Base-by-base conservation (phyloP, 257 asterid genomes). In the Solanum ahanhuiri region DNA sequence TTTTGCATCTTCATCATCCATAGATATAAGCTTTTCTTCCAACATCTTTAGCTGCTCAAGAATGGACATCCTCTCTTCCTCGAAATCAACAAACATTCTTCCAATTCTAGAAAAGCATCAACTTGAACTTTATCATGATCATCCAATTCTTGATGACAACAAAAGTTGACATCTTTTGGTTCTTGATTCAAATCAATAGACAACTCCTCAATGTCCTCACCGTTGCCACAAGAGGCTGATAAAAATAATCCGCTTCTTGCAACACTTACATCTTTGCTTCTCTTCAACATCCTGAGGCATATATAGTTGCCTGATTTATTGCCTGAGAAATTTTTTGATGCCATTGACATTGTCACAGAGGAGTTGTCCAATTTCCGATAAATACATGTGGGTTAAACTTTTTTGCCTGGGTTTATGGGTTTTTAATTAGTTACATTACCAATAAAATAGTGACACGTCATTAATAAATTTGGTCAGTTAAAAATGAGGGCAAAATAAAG, bases 31-130 rank as follows among this genome's bases (percentile, higher is more conserved):
- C 87, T 93, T 96, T 86, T 92, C 98, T 89, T 95, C 98, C 48
- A 97, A 89, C 86, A 88, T 91, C 93, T 93, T 95, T 48, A 95
- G 98, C 90, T 95, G 96, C 86, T 92, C 98, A 5, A 97, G 95
- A 81, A 97, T 97, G 48, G 96, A 94, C 85, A 94, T 22, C 60
- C 98, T 93, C 90, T 97, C 98, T 6, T 92, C 97, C 92, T 95
- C 98, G 81, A 97, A 97, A 83, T 94, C 98, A n/a, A 94, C 93
- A 86, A 97, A 91, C 3, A 94, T 45, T 94, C 96, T 83, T 97
- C 98, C 95, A 95, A 90, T 86, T 90, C 91, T 76, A 92, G 86
- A 64, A 94, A 93, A 23, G 90, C 93, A 90, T 92, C 93, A 25
- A 90, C 86, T 11, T 97, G 98, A 83, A 96, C 93, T 77, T 87